Base-by-base conservation (phyloP, 1,139 yeast species). In the Martiniozyma asiatica region DNA sequence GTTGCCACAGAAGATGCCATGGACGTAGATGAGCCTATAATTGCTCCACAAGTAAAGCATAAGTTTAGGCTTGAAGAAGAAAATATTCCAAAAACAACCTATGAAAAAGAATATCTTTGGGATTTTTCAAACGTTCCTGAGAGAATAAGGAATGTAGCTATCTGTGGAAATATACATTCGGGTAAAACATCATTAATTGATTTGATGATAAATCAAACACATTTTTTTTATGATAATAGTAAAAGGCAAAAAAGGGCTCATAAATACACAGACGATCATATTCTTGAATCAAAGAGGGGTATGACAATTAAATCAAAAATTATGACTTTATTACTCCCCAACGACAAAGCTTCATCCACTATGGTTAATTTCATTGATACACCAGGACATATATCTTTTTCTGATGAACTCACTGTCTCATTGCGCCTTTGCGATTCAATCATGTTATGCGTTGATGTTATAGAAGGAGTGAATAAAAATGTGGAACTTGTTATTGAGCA, bases 111-210 rank as follows among this genome's bases (percentile, higher is more conserved):
- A 8, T 89, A 73, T 45, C 56, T 73, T 54, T 43, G 52, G 37
- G 44, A 52, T 16, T 10, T 44, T 5, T 19, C 46, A 5, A 35
- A 38, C 3, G 44, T 69, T 1, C 85, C 94, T 0, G 74, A 73
- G 11, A 72, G 79, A 42, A 64, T 78, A 16, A 64, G 94, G 34
- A 87, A 80, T 50, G 57, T 87, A n/a, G 80, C 89, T 0, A 41
- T 92, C 1, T 71, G 77, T n/a, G 98, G 98, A 0, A 70, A 73
- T 30, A 48, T 80, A 3, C 82, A 82, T 44, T 73, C 81, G n/a
- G 98, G 99, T 3, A 89, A 92, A 54, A 80, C 97, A 0, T 63
- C 84, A 1, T 55, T 87, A 2, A 41, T 81, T n/a, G 95, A 85
- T 48, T 53, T 69, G 55, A 53, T 87, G 20, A 70, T 84, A 0